Evolutionary conservation across 805 yeast genomes (phyloP), one percentile per base, ranked within the genome.

Genomic region (Candida parachauliodes): DNA sequence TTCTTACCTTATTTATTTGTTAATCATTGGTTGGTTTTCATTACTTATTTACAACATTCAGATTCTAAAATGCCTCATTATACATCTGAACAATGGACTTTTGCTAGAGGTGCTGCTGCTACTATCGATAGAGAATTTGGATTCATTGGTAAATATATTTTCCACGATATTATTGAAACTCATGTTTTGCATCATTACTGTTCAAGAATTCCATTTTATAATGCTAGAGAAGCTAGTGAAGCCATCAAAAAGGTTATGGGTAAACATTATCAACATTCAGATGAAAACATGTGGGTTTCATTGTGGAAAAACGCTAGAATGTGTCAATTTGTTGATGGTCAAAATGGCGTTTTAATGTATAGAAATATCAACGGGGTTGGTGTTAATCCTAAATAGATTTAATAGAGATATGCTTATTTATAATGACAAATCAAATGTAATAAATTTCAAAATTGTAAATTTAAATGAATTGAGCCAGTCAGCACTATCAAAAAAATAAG

Each of bases 101-200:
- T 83, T 58, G 88, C 89, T 35, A 76, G 89, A 55, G 95, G 95
- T 48, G 95, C 95, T 21, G 89, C 93, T 39, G 85, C 91, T 43
- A 86, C 95, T 40, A 79, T 87, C 45, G 95, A 86, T 62, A 72
- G 95, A 55, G 79, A 84, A 55, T 83, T 84, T 56, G 89, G 91
- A 21, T 81, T 85, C 57, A 69, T 83, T 45, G 95, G 95, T 41
- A 69, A 76, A 56, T 76, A 76, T 72, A 68, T 83, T 52, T 82
- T 86, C 79, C 95, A 86, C 62, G 94, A 84, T 59, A 86, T 86
- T 55, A 85, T 86, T 55, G 95, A 86, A 67, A 87, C 95, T 37
- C 95, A 86, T 58, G 95, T 87, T 38, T 72, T 83, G 52, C 95
- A 86, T 66, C 95, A 86, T 65, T 87, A 76, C 60, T 80, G 77